A percentile compares a stretch with the other conserved stretches of the same genome.
Evolutionary conservation across 1,284 basidiomycete genomes (phyloP).

Genomic region (Takashimella koratensis): DNA sequence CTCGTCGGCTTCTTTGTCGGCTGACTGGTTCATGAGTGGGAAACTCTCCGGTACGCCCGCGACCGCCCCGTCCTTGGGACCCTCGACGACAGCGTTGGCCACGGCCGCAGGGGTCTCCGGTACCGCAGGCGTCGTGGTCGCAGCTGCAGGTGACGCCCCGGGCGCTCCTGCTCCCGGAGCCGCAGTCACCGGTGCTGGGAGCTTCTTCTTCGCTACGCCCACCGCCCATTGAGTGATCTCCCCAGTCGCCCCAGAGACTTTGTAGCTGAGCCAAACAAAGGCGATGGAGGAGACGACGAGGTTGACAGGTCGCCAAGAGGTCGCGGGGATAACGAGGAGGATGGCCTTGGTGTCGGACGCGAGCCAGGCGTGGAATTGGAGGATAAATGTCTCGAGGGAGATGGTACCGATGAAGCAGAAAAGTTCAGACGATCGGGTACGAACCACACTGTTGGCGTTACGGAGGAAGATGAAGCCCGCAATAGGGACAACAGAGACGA

Average conservation of each 20-base stretch:
- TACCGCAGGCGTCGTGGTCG: background rate
- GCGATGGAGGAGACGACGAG: conserved; percentile 67
- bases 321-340: conserved; percentile 71
- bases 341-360: conserved; percentile 82
- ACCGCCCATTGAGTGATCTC: conserved; percentile 70
- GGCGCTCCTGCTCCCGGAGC: background rate
- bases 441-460: conserved; percentile 67
- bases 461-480: conserved; percentile 68
- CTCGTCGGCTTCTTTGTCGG: conserved; percentile 19
- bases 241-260: conserved; percentile 68
- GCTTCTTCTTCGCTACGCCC: conserved; percentile 45
- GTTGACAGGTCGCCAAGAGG: conserved; percentile 67
- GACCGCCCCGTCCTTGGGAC: conserved; percentile 24
- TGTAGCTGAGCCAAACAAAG: conserved; percentile 74
- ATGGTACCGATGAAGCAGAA: conserved; percentile 79
- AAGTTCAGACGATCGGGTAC: conserved; percentile 63
- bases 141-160: background rate
- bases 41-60: conserved; percentile 45
- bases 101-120: conserved; percentile 3
- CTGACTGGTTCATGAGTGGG: conserved; percentile 39
- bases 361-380: conserved; percentile 86
- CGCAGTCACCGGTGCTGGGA: conserved; percentile 30
- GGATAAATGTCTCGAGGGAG: conserved; percentile 79
- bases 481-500: conserved; percentile 75
- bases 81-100: conserved; percentile 25